Evolutionary conservation across 75 land plant genomes (phyloP).

Genomic region (Cryptomeria japonica): DNA sequence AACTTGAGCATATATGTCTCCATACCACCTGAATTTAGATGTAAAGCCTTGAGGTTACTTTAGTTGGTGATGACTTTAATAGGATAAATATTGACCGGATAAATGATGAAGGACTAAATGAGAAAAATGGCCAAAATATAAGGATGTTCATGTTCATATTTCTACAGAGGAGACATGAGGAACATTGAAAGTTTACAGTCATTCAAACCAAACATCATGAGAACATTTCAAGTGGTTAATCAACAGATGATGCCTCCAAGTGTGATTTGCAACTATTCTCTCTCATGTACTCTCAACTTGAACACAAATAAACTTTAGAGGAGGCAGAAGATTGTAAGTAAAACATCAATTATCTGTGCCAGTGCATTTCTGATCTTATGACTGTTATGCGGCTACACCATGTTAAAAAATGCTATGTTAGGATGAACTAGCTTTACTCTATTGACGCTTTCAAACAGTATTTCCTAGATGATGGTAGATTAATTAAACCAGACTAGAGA

Average conservation of each 20-base stretch:
- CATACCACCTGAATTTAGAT: conserved; percentile 26
- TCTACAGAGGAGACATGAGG: conserved; percentile 36
- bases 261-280: not conserved
- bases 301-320: no score
- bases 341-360: no score
- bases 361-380: no score
- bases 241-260: not conserved
- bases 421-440: not conserved
- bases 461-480: not conserved
- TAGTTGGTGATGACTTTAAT: not conserved
- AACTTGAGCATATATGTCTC: conserved; percentile 31
- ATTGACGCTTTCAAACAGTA: not conserved
- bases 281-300: not conserved
- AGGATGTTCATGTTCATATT: conserved; percentile 16
- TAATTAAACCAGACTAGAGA: not conserved
- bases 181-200: conserved; percentile 32
- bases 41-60: not conserved
- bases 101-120: not conserved
- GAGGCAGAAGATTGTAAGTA: no score
- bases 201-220: conserved; percentile 16
- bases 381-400: not conserved
- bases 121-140: not conserved
- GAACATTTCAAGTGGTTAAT: not conserved
- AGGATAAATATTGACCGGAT: not conserved
- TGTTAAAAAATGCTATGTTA: not conserved